Conservation (phyloP, 148 eudicot species). For the Persicaria tinctoria region DNA sequence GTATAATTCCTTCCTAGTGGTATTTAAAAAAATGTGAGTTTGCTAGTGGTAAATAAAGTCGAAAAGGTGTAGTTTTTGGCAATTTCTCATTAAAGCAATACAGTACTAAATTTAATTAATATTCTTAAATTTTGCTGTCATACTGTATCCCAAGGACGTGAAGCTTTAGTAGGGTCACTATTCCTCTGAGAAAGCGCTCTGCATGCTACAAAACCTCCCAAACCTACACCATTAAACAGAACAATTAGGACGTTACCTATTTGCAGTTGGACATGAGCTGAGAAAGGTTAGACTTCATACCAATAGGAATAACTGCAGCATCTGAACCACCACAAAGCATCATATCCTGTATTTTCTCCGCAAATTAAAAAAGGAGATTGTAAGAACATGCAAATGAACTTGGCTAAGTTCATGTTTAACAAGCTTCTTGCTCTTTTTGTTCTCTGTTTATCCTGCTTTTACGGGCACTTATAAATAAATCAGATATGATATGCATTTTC, state of each 20-base stretch:
- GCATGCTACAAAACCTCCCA: slow-evolving; percentile 96
- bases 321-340: slow-evolving; percentile 98
- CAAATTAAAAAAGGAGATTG: slow-evolving; percentile 13
- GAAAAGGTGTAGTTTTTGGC: too few relatives aligned
- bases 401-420: background rate
- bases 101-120: background rate
- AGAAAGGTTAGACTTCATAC: slow-evolving; percentile 24
- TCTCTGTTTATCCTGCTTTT: background rate
- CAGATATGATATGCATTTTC: too few relatives aligned
- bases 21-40: too few relatives aligned
- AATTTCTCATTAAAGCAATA: too few relatives aligned
- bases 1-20: too few relatives aligned
- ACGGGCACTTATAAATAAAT: background rate
- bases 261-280: background rate
- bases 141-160: slow-evolving; percentile 96
- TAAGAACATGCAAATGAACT: slow-evolving; percentile 3
- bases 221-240: slow-evolving; percentile 37
- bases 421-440: background rate
- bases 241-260: background rate
- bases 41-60: too few relatives aligned
- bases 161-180: slow-evolving; percentile 82
- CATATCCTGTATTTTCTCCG: slow-evolving; percentile 43
- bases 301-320: slow-evolving; percentile 77
- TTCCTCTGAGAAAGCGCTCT: slow-evolving; percentile 89
- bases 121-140: background rate